Evolutionary conservation across 352 stramenopile genomes (phyloP).

Genomic region (Elongisporangium prolatum): DNA sequence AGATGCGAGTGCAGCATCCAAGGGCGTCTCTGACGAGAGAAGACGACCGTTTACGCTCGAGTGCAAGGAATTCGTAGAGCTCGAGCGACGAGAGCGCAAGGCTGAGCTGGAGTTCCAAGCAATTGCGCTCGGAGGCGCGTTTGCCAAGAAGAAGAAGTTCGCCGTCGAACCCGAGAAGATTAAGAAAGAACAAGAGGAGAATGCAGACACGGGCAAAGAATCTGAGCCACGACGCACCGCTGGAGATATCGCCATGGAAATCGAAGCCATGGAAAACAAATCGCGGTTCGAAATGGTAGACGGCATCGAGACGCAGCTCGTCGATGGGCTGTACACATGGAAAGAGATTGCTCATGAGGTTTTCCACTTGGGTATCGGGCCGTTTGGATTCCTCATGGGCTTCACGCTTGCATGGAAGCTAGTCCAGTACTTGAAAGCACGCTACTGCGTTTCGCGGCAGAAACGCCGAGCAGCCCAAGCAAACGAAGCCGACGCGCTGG

Average conservation of each 20-base stretch:
- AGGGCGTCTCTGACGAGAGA: constrained; percentile 54
- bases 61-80: constrained; percentile 71
- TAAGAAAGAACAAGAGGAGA: constrained; percentile 16
- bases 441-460: constrained; percentile 34
- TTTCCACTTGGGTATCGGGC: constrained; percentile 38
- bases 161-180: constrained; percentile 12
- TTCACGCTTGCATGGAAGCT: constrained; percentile 46
- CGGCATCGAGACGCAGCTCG: constrained; percentile 26
- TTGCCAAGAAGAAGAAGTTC: constrained; percentile 46
- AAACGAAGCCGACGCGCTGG: constrained; percentile 5
- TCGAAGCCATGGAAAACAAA: constrained; percentile 60
- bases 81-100: constrained; percentile 64
- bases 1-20: constrained; percentile 73
- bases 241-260: constrained; percentile 58
- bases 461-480: neutral
- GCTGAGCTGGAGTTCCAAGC: constrained; percentile 81
- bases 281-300: constrained; percentile 33
- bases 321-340: constrained; percentile 42
- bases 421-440: constrained; percentile 37
- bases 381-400: constrained; percentile 65
- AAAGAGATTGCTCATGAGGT: constrained; percentile 30
- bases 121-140: constrained; percentile 63
- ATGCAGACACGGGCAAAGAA: constrained; percentile 4
- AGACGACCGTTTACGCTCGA: constrained; percentile 73
- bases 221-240: constrained; percentile 21